Percentiles rank a stretch among this genome's conserved stretches.
These are phyloP conservation scores for Zoysia pacifica DNA, from an alignment of 176 grass and related monocot species.

Conservation along the genomic window DNA sequence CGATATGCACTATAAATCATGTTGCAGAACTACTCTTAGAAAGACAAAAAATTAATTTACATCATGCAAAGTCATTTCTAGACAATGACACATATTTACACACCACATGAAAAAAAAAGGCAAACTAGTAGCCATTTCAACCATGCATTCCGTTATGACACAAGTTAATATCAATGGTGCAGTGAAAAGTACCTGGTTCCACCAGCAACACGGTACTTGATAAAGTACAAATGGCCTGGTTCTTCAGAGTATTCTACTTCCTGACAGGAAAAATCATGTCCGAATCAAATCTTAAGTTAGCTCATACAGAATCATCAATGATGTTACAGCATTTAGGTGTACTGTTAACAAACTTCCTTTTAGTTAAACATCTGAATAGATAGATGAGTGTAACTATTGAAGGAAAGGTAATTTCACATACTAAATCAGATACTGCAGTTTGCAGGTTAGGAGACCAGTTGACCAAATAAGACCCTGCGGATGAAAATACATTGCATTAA, in stretches of 20 bases:
- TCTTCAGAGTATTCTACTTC: constrained; percentile 99
- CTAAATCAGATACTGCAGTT: constrained; percentile 96
- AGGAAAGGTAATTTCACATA: constrained; percentile 43
- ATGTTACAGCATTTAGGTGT: constrained; percentile 27
- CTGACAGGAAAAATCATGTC: constrained; percentile 49
- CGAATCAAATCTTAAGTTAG: constrained; percentile 32
- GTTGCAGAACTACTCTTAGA: constrained; percentile 2
- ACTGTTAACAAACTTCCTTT: constrained; percentile 22
- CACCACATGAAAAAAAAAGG: constrained; percentile 3
- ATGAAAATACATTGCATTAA: constrained; percentile 34
- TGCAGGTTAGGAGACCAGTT: constrained; percentile 95
- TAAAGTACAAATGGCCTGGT: constrained; percentile 83
- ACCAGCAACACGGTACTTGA: constrained; percentile 92
- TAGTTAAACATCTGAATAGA: constrained; percentile 24
- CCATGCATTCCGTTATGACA: background rate
- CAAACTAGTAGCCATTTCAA: constrained; percentile 2
- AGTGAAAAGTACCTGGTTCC: constrained; percentile 65
- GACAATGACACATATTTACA: constrained; percentile 8
- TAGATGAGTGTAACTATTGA: constrained; percentile 15
- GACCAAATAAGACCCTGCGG: constrained; percentile 95
- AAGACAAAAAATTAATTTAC: constrained; percentile 16
- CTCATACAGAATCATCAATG: constrained; percentile 24
- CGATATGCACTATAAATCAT: constrained; percentile 19
- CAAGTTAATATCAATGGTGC: constrained; percentile 3
- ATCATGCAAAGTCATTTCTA: constrained; percentile 10